phyloP scores from a whole-genome alignment of 139 green algal species.

The Chlorella vulgaris region DNA sequence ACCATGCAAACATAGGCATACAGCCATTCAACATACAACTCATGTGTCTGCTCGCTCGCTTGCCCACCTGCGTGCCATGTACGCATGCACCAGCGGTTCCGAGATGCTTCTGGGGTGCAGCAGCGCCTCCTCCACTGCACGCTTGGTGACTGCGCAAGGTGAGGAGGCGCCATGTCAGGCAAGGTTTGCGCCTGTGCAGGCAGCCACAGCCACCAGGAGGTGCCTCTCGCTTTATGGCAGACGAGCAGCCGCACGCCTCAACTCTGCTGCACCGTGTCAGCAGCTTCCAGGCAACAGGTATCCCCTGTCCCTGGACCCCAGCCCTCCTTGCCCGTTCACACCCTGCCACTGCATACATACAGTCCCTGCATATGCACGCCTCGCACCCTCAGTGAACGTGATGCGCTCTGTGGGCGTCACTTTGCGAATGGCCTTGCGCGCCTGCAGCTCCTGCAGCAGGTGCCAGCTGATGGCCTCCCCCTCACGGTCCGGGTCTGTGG shows the following conservation, averaged over 20 bases:
- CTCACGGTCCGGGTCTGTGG: conserved; percentile 94
- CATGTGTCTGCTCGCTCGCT: no score
- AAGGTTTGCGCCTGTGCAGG: neutral
- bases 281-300: no score
- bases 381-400: conserved; percentile 27
- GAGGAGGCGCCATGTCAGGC: neutral
- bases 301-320: no score
- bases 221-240: no score
- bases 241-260: no score
- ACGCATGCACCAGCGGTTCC: conserved; percentile 85
- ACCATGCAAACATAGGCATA: no score
- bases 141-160: conserved; percentile 71
- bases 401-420: neutral
- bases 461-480: conserved; percentile 98
- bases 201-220: no score
- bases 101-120: conserved; percentile 62
- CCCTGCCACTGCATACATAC: no score
- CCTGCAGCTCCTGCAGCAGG: conserved; percentile 75
- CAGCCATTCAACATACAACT: no score
- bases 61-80: conserved; percentile 77
- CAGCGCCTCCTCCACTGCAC: conserved; percentile 79
- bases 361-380: no score
- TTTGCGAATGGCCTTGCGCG: neutral
- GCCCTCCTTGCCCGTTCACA: no score
- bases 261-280: no score